Evolutionary conservation across 371 early-diverging fungal species (phyloP).

Genomic region (Mycotypha africana): DNA sequence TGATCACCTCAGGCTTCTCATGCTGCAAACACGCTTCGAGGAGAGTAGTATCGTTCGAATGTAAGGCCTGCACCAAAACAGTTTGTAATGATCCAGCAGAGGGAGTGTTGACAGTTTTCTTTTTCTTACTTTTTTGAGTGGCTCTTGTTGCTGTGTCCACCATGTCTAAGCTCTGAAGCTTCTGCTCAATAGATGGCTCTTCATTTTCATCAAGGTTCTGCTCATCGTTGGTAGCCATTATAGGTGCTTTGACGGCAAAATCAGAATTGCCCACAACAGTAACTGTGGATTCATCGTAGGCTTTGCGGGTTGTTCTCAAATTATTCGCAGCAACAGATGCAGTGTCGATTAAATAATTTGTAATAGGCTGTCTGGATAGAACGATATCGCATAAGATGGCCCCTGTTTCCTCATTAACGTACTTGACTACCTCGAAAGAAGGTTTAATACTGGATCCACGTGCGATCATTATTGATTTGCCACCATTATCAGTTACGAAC

Average conservation of each 20-base stretch:
- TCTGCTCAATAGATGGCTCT: conserved; percentile 36
- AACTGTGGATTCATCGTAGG: conserved; percentile 42
- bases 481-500: conserved; percentile 44
- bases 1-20: conserved; percentile 56
- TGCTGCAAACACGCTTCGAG: conserved; percentile 64
- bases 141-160: conserved; percentile 13
- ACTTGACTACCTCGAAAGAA: conserved; percentile 63
- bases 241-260: conserved; percentile 30
- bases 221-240: conserved; percentile 12
- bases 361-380: conserved; percentile 46
- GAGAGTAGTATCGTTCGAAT: conserved; percentile 61
- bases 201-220: conserved; percentile 4
- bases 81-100: conserved; percentile 63
- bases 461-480: conserved; percentile 57
- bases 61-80: conserved; percentile 74
- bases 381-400: conserved; percentile 33
- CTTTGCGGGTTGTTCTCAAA: conserved; percentile 42
- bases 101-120: conserved; percentile 19
- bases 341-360: conserved; percentile 51
- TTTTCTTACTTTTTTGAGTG: conserved; percentile 14
- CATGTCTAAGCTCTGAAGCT: conserved; percentile 24
- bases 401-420: conserved; percentile 24
- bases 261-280: conserved; percentile 41
- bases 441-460: conserved; percentile 70
- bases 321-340: conserved; percentile 47